Conservation (phyloP, 1,284 basidiomycete species). For the Neotropicomus parvogracilis region DNA sequence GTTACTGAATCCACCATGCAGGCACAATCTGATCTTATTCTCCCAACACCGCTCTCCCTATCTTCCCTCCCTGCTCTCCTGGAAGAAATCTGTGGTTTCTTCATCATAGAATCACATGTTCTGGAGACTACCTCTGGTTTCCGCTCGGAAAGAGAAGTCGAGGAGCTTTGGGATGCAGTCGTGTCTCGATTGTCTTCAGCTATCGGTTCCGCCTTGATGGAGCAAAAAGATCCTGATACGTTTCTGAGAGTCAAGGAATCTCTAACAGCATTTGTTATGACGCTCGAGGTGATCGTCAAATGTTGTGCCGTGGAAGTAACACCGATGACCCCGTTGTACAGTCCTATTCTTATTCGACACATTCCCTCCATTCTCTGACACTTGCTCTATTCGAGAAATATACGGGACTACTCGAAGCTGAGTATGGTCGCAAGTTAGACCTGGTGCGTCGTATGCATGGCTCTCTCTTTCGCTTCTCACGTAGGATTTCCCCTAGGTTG, state of each 20-base stretch:
- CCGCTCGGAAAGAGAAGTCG: constrained; percentile 86
- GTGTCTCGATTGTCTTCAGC: constrained; percentile 74
- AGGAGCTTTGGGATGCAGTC: constrained; percentile 94
- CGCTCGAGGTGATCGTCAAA: constrained; percentile 71
- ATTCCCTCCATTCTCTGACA: constrained; percentile 80
- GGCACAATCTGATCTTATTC: constrained; percentile 96
- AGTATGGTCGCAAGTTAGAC: constrained; percentile 83
- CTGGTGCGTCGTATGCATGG: constrained; percentile 45
- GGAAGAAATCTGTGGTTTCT: constrained; percentile 97
- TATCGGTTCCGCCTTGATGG: constrained; percentile 71
- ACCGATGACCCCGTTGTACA: constrained; percentile 33
- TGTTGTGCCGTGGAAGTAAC: neutral
- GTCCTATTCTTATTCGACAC: constrained; percentile 85
- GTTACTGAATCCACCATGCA: constrained; percentile 33
- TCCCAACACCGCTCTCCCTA: constrained; percentile 67
- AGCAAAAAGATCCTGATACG: constrained; percentile 78
- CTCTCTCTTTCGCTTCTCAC: neutral
- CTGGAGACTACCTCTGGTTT: constrained; percentile 84
- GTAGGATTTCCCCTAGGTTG: constrained; percentile 52
- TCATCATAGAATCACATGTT: constrained; percentile 95
- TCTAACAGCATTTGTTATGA: constrained; percentile 87
- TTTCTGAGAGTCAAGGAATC: constrained; percentile 85
- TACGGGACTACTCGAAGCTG: constrained; percentile 75
- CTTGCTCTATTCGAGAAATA: constrained; percentile 91
- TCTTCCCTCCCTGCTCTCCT: constrained; percentile 62